Evolutionary conservation across 1,139 yeast genomes (phyloP), one percentile per base, ranked within the genome.

Genomic region (Debaryomyces singareniensis): DNA sequence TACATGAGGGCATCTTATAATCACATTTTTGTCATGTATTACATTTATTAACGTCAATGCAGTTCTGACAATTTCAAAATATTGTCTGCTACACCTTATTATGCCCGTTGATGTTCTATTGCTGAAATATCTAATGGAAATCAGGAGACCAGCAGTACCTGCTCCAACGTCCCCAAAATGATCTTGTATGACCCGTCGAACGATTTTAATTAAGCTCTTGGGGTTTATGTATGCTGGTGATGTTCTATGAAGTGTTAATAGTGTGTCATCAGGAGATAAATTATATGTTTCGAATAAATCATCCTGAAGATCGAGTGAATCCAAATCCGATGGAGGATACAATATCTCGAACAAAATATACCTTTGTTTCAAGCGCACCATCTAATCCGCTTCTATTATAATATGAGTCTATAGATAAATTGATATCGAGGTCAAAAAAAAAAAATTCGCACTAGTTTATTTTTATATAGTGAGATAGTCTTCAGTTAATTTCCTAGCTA

Each of bases 301-400:
- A 1, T 44, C 49, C 6, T 39, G 29, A 3, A 41, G 33, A 2
- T 43, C 32, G 9, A 29, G 15, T 6, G 21, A 23, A 12, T 13
- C 15, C 3, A 13, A 28, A 12, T 12, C 31, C 1, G 39, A 25
- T 1, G 71, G 73, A 0, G 95, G 95, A 39, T 78, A 78, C 10
- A 84, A 53, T 2, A 89, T 57, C 40, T 87, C 95, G 50, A 89
- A 86, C 6, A 87, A 64, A 15, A 89, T 66, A 48, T 89, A 89
- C 41, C 97, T 62, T 20, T 87, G 80, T 53, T 89, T 89, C 27
- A 87, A 65, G 47, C 97, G 71, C 15, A 89, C 97, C 97, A 89
- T 87, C 11, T 7, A n/a, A 23, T 23, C 7, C 7, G 7, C 11
- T 12, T 23, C 13, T 7, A 6, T 15, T 7, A 21, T 16, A 5